phyloP scores from a whole-genome alignment of 129 eudicot genomes.

The Chrysanthemum makinoi region DNA sequence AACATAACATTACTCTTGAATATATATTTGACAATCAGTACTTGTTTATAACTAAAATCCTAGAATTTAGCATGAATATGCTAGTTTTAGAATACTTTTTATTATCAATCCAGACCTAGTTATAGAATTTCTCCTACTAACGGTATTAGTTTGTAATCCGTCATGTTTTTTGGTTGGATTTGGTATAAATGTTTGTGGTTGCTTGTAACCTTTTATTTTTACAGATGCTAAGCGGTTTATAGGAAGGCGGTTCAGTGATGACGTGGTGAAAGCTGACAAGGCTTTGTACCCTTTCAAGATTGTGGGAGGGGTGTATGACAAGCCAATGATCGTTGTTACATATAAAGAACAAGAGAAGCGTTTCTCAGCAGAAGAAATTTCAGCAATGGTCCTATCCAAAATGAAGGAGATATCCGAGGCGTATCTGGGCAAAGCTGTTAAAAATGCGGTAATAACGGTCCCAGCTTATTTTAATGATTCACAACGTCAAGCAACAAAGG shows the following conservation, averaged over 20 bases:
- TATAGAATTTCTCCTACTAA: too few species aligned
- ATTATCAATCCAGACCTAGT: too few species aligned
- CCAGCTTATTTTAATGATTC: constrained; percentile 66
- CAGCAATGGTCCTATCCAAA: constrained; percentile 51
- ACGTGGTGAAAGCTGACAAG: constrained; percentile 52
- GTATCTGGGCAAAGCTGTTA: constrained; percentile 33
- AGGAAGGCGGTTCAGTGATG: constrained; percentile 52
- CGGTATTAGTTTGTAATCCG: too few species aligned
- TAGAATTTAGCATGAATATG: neutral
- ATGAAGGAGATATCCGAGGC: constrained; percentile 54
- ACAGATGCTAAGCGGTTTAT: constrained; percentile 56
- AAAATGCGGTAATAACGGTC: constrained; percentile 58
- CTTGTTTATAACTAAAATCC: neutral
- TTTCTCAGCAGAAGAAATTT: constrained; percentile 55
- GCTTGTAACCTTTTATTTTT: neutral
- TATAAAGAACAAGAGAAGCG: constrained; percentile 50
- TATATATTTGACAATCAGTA: neutral
- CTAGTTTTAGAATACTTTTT: too few species aligned
- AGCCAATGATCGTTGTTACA: constrained; percentile 47
- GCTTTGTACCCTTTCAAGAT: constrained; percentile 56
- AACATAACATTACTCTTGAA: neutral
- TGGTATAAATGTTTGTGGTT: neutral
- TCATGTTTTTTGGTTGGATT: neutral
- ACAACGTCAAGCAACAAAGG: constrained; percentile 67
- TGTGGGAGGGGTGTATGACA: constrained; percentile 41